These are phyloP conservation scores for Eucalyptus regnans DNA, from an alignment of 345 rosid genomes.

Conservation along the genomic window DNA sequence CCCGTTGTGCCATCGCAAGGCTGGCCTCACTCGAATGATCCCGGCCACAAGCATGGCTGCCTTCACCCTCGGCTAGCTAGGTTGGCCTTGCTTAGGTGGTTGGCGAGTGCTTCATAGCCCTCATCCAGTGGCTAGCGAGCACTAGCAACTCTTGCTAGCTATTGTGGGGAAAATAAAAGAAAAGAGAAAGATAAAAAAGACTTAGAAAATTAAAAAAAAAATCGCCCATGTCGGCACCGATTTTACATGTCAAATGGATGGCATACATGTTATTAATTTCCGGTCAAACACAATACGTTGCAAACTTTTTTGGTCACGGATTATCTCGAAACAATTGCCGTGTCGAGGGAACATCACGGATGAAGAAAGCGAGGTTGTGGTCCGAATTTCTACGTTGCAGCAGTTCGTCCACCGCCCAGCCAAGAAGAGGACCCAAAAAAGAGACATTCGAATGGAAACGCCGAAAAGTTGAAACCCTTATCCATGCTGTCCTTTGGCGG, in stretches of 20 bases:
- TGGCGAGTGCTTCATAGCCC: rapidly evolving
- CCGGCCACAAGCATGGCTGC: rapidly evolving
- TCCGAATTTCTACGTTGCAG: background rate
- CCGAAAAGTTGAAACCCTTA: background rate
- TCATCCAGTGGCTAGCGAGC: background rate
- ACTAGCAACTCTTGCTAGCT: background rate
- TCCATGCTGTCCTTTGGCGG: background rate
- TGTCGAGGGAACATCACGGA: background rate
- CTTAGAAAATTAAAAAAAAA: too few species aligned
- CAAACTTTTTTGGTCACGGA: too few species aligned
- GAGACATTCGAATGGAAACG: background rate
- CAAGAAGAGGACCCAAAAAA: background rate
- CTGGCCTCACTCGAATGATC: too few species aligned
- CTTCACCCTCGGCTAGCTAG: too few species aligned
- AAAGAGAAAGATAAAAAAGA: background rate
- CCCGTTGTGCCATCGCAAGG: rapidly evolving
- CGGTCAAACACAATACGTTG: rapidly evolving
- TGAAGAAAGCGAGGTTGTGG: background rate
- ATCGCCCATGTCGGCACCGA: rapidly evolving
- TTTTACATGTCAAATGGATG: too few species aligned
- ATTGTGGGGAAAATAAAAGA: rapidly evolving
- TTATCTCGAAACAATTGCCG: background rate
- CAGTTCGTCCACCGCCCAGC: background rate
- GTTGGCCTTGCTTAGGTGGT: background rate
- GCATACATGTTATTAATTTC: rapidly evolving